phyloP scores from a whole-genome alignment of 352 stramenopile species.

The Pythium biforme region DNA sequence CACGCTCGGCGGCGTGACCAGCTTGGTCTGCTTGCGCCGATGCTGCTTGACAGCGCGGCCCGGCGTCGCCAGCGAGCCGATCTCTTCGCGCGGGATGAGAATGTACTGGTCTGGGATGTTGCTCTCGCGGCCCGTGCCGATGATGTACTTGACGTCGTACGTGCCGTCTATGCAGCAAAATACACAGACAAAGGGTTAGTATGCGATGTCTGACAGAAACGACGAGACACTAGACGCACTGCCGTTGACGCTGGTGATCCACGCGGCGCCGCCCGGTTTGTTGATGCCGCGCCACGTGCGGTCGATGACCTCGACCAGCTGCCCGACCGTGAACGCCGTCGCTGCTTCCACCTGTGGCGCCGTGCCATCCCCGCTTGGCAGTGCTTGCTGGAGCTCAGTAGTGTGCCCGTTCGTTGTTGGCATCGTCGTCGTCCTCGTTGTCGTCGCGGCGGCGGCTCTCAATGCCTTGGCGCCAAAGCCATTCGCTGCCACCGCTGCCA shows the following conservation, averaged over 20 bases:
- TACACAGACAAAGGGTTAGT: too few relatives aligned
- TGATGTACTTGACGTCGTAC: slow-evolving; percentile 40
- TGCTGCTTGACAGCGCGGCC: slow-evolving; percentile 27
- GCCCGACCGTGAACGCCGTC: slow-evolving; percentile 30
- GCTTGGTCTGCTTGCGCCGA: slow-evolving; percentile 23
- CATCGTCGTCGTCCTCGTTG: neutral
- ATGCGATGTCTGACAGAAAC: neutral
- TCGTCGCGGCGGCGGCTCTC: neutral
- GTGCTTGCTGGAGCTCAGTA: neutral
- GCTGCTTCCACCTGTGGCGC: slow-evolving; percentile 23
- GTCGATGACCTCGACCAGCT: slow-evolving; percentile 85
- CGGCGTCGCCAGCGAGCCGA: slow-evolving; percentile 23
- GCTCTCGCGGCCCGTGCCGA: slow-evolving; percentile 27
- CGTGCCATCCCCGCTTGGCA: slow-evolving; percentile 6
- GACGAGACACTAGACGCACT: slow-evolving; percentile 16
- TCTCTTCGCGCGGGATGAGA: slow-evolving; percentile 23
- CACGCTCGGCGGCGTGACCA: slow-evolving; percentile 24
- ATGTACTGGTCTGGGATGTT: slow-evolving; percentile 30
- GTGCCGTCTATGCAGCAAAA: slow-evolving; percentile 28
- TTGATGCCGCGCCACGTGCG: slow-evolving; percentile 92
- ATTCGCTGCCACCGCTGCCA: neutral
- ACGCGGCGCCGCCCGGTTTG: slow-evolving; percentile 85
- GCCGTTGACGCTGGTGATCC: slow-evolving; percentile 63
- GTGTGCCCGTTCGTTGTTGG: slow-evolving; percentile 1
- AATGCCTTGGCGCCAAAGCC: neutral